Conservation (phyloP, 768 basidiomycete species). For the Leccinum uliginosum region DNA sequence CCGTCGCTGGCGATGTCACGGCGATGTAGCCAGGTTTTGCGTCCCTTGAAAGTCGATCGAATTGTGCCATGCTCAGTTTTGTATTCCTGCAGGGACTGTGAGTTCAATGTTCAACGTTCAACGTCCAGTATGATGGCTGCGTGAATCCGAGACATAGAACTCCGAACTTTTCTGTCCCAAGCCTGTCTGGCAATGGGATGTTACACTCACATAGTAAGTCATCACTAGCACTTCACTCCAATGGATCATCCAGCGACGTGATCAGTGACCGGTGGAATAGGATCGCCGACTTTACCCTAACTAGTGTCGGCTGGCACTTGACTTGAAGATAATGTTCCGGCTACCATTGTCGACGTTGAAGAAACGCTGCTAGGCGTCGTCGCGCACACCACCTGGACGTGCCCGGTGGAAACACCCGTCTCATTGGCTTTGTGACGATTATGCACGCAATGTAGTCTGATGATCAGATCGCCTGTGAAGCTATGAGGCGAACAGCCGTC, state of each 20-base stretch:
- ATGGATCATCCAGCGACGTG: not conserved
- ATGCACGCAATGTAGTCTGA: conserved; percentile 7
- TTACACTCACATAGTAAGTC: not conserved
- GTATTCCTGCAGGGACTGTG: not conserved
- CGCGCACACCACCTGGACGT: not conserved
- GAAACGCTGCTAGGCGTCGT: not conserved
- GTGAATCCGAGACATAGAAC: not conserved
- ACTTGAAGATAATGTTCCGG: not conserved
- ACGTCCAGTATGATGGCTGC: not conserved
- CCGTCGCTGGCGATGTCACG: not conserved
- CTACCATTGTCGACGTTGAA: not conserved
- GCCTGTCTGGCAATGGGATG: too few species aligned
- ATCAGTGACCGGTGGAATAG: not conserved
- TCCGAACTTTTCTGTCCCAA: not conserved
- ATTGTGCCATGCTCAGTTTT: not conserved
- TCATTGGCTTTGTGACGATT: conserved; percentile 14
- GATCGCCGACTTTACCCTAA: not conserved
- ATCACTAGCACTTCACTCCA: not conserved
- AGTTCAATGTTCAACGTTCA: not conserved
- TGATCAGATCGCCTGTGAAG: not conserved
- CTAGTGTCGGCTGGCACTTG: not conserved
- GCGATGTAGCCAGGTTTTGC: not conserved
- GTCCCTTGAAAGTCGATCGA: not conserved
- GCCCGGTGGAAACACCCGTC: conserved; percentile 21
- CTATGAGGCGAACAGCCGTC: not conserved